phyloP scores from a whole-genome alignment of 768 basidiomycete genomes.

The Calocybe gangraenosa region DNA sequence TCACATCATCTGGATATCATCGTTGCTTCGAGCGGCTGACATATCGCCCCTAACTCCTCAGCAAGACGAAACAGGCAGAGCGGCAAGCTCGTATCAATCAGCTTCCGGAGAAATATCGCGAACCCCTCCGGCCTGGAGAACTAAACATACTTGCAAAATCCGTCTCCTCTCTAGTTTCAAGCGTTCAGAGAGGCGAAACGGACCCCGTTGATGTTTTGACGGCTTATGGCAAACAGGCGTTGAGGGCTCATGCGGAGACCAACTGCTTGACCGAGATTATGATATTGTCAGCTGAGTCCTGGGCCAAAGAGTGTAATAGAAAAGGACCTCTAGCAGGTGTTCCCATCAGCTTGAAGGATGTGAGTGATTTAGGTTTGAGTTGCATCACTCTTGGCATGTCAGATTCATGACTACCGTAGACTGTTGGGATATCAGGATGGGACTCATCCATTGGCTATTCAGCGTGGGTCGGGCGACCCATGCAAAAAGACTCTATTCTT shows the following conservation, averaged over 20 bases:
- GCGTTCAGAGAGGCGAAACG: constrained; percentile 25
- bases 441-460: constrained; percentile 62
- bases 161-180: constrained; percentile 24
- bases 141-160: constrained; percentile 24
- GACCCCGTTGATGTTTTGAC: constrained; percentile 31
- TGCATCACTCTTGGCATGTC: not conserved
- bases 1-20: not conserved
- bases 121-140: constrained; percentile 25
- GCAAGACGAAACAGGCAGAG: constrained; percentile 31
- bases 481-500: constrained; percentile 42
- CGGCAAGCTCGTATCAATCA: constrained; percentile 26
- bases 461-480: constrained; percentile 39
- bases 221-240: constrained; percentile 41
- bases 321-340: constrained; percentile 46
- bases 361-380: constrained; percentile 11
- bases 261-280: constrained; percentile 59
- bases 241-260: constrained; percentile 41
- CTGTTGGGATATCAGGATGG: constrained; percentile 48
- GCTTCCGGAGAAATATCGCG: constrained; percentile 25
- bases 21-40: too few relatives aligned
- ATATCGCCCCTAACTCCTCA: not conserved
- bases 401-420: constrained; percentile 27
- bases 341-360: constrained; percentile 53
- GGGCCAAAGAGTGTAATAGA: constrained; percentile 26
- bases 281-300: constrained; percentile 33